Evolutionary conservation across 805 yeast genomes (phyloP).

Genomic region (Ogataea polymorpha): DNA sequence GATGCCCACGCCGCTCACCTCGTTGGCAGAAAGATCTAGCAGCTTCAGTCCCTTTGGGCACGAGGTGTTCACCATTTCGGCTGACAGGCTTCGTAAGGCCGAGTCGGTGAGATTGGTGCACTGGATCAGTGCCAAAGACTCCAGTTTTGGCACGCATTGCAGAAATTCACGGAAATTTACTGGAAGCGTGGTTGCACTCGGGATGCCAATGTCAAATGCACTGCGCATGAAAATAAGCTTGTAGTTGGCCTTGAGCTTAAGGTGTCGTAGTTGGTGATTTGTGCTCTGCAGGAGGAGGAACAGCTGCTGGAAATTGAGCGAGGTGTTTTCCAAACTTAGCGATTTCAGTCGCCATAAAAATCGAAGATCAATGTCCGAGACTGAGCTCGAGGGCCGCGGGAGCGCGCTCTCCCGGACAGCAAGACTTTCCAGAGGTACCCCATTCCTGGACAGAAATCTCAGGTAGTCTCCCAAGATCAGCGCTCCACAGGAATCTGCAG

Average conservation of each 20-base stretch:
- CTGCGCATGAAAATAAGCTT: slow-evolving; percentile 18
- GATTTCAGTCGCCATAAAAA: slow-evolving; percentile 8
- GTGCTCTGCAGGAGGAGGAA: slow-evolving; percentile 12
- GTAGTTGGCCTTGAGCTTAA: slow-evolving; percentile 13
- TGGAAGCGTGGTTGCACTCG: slow-evolving; percentile 2
- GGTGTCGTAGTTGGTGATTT: slow-evolving; percentile 1
- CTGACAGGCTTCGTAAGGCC: slow-evolving; percentile 15
- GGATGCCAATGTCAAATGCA: slow-evolving; percentile 11
- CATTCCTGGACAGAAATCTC: slow-evolving; percentile 1
- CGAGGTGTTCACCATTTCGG: slow-evolving; percentile 6
- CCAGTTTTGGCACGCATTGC: slow-evolving; percentile 13
- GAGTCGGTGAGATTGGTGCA: slow-evolving; percentile 23
- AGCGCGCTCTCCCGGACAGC: slow-evolving; percentile 11
- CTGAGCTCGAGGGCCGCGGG: slow-evolving; percentile 4
- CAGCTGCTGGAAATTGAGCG: slow-evolving; percentile 14
- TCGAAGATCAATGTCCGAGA: slow-evolving; percentile 3
- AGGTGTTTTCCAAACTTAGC: slow-evolving; percentile 14
- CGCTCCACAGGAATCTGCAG: slow-evolving; percentile 9
- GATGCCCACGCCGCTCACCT: slow-evolving; percentile 24
- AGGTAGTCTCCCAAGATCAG: slow-evolving; percentile 8
- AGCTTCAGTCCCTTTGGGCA: slow-evolving; percentile 5
- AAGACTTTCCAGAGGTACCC: slow-evolving; percentile 2
- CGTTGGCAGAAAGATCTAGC: slow-evolving; percentile 22
- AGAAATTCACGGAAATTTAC: slow-evolving; percentile 14
- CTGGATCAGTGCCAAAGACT: slow-evolving; percentile 14